Evolutionary conservation across 345 rosid genomes (phyloP), one percentile per base, ranked within the genome.

Genomic region (Camelina hispida): DNA sequence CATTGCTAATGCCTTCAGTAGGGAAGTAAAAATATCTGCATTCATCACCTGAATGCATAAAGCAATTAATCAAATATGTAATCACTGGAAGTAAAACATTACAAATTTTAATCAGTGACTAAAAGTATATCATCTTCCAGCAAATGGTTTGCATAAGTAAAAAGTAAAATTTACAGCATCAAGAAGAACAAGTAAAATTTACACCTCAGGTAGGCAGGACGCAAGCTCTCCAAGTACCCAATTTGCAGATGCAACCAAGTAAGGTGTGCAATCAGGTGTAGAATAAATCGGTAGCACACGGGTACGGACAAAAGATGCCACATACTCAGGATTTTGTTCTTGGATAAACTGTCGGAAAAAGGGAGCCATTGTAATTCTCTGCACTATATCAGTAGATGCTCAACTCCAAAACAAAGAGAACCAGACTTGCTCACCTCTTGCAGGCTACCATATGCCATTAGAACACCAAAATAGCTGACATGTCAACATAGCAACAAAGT

Each of bases 191-290:
- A 34, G 37, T 34, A 34, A 34, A 34, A 42, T 47, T 38, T 84
- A 83, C 75, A 87, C 97, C 79, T 88, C 83, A 32, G 96, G 90
- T 59, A 92, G 84, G 85, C 93, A 89, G 69, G 87, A 59, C 3
- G 86, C 87, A 68, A 92, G 90, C 83, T 92, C 97, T 66, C 96
- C 92, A 56, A 92, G 80, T 42, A 92, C 85, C 97, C 97, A 92
- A 75, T 86, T 88, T 44, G 92, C 93, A 60, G 92, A 81, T 60
- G 97, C 93, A 82, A 92, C 82, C 84, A 89, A 78, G 76, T 87
- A 85, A 61, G 97, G 97, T 40, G 83, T 70, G 74, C 79, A 80
- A 44, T 46, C 80, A 58, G 91, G 67, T 64, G 83, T 25, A 34
- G 79, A 72, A 78, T 83, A 88, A 51, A 92, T 71, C 4, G 96